These are phyloP conservation scores for Acrasis kona DNA, from an alignment of 78 protist species.

Conservation along the genomic window DNA sequence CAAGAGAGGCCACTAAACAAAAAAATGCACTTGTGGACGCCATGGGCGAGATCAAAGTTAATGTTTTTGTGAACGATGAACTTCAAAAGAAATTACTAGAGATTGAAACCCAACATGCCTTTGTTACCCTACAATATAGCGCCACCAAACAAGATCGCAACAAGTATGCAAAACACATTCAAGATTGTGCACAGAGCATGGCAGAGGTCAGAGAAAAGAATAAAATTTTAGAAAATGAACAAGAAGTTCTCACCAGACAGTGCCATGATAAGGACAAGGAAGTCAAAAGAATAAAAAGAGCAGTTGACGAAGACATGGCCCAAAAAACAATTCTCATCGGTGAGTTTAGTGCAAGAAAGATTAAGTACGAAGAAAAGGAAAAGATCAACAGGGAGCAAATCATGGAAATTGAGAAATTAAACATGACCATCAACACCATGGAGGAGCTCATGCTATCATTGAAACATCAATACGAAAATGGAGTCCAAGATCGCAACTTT, in stretches of 20 bases:
- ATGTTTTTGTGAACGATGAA: constrained; percentile 16
- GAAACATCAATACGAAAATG: constrained; percentile 36
- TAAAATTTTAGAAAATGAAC: constrained; percentile 45
- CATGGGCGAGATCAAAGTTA: constrained; percentile 27
- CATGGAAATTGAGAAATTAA: constrained; percentile 42
- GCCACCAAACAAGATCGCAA: constrained; percentile 36
- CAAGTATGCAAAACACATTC: constrained; percentile 37
- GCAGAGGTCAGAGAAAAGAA: constrained; percentile 61
- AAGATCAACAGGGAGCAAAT: constrained; percentile 24
- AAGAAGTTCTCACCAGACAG: constrained; percentile 42
- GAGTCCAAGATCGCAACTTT: constrained; percentile 52
- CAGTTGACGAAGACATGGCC: background rate
- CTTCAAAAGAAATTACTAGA: constrained; percentile 13
- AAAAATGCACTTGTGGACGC: background rate
- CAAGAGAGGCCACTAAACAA: constrained; percentile 1
- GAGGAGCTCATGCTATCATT: constrained; percentile 47
- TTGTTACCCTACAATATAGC: constrained; percentile 13
- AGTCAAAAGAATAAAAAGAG: background rate
- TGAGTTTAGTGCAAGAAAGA: background rate
- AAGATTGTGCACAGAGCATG: constrained; percentile 30
- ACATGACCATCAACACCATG: constrained; percentile 36
- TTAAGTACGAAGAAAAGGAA: background rate
- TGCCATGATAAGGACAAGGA: constrained; percentile 8
- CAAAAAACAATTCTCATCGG: background rate
- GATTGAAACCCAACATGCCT: background rate